phyloP scores from a whole-genome alignment of 805 yeast genomes.

The Pichia exigua region DNA sequence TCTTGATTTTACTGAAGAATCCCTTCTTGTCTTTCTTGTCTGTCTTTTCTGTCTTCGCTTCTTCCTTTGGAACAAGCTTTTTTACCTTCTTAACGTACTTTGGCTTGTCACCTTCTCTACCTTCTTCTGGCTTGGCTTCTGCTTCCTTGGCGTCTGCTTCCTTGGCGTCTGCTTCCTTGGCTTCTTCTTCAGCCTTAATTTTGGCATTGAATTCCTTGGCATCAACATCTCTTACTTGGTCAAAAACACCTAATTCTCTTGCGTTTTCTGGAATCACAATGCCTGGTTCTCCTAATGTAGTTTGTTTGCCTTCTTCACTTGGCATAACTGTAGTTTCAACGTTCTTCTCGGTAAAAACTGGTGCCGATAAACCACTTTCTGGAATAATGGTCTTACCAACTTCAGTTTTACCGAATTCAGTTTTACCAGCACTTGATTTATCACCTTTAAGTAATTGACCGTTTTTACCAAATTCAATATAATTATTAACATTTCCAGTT shows the following conservation, averaged over 20 bases:
- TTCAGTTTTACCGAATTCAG: slow-evolving; percentile 27
- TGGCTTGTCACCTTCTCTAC: too few relatives aligned
- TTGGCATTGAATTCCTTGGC: slow-evolving; percentile 48
- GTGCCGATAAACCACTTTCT: slow-evolving; percentile 9
- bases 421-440: slow-evolving; percentile 25
- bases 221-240: slow-evolving; percentile 48
- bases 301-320: slow-evolving; percentile 34
- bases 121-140: slow-evolving; percentile 20
- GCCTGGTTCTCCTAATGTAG: slow-evolving; percentile 65
- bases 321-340: slow-evolving; percentile 37
- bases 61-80: slow-evolving; percentile 11
- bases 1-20: slow-evolving; percentile 36
- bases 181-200: slow-evolving; percentile 4
- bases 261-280: slow-evolving; percentile 57
- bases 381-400: slow-evolving; percentile 22
- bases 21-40: slow-evolving; percentile 33
- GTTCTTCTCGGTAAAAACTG: neutral
- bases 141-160: neutral
- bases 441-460: slow-evolving; percentile 28
- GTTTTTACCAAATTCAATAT: slow-evolving; percentile 33
- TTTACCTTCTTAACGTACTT: slow-evolving; percentile 36
- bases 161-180: slow-evolving; percentile 12
- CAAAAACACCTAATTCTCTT: slow-evolving; percentile 58
- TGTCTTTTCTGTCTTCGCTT: neutral
- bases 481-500: slow-evolving; percentile 46